phyloP scores from a whole-genome alignment of 352 stramenopile species.

The Nothophytophthora sp. region DNA sequence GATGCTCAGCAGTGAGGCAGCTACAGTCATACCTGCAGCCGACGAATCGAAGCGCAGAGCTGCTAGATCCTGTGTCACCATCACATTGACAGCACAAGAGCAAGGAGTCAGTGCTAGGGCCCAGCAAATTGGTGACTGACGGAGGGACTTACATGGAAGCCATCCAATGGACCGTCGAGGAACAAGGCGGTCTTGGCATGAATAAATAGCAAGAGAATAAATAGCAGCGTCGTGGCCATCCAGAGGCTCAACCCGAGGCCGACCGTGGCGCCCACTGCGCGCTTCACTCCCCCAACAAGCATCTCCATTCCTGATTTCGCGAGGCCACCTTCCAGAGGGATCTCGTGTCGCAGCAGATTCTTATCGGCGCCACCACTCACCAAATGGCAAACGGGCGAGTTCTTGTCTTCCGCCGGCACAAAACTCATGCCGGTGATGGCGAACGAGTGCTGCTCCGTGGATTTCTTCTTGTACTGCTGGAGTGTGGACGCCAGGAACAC shows the following conservation, averaged over 20 bases:
- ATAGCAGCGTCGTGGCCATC: constrained; percentile 57
- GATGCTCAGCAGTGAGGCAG: constrained; percentile 29
- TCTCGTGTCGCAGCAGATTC: constrained; percentile 64
- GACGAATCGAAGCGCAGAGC: constrained; percentile 56
- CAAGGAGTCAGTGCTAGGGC: constrained; percentile 2
- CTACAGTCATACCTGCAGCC: constrained; percentile 51
- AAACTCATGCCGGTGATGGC: constrained; percentile 87
- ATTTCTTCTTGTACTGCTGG: constrained; percentile 53
- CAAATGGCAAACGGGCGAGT: constrained; percentile 44
- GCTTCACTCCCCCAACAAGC: constrained; percentile 30
- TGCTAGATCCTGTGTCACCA: constrained; percentile 41
- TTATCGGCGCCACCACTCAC: constrained; percentile 82
- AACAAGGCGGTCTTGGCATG: constrained; percentile 67
- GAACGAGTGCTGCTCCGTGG: constrained; percentile 68
- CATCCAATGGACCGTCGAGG: constrained; percentile 40
- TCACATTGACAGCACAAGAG: constrained; percentile 7
- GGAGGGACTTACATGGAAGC: constrained; percentile 45
- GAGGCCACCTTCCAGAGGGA: constrained; percentile 58
- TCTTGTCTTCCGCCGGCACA: constrained; percentile 32
- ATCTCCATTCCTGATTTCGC: constrained; percentile 43
- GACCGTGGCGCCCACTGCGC: constrained; percentile 25
- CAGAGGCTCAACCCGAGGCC: constrained; percentile 52
- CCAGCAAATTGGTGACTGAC: not conserved
- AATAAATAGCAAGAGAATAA: constrained; percentile 77
- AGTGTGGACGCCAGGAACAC: constrained; percentile 56